phyloP scores from a whole-genome alignment of 2,329 filamentous ascomycete genomes.

The Epichloe scottii region DNA sequence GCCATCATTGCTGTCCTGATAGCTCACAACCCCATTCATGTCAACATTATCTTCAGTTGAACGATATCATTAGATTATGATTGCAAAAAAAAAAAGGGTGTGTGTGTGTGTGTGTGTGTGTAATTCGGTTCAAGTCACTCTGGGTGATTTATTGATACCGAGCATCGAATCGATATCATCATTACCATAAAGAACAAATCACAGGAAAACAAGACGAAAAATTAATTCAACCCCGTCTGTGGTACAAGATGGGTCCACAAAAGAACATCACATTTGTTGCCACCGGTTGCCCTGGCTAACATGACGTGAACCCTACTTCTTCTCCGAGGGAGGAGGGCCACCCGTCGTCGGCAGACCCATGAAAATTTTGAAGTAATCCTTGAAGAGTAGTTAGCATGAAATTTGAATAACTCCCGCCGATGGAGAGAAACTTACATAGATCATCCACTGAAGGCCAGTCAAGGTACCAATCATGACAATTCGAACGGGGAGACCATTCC shows the following conservation, averaged over 20 bases:
- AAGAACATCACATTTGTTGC: background rate
- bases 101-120: too few species aligned
- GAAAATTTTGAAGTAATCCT: slow-evolving; percentile 82
- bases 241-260: background rate
- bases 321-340: slow-evolving; percentile 45
- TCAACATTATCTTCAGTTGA: too few species aligned
- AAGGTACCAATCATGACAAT: slow-evolving; percentile 83
- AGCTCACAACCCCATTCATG: too few species aligned
- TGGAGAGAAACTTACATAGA: slow-evolving; percentile 49
- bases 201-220: background rate
- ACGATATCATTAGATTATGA: too few species aligned
- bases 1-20: too few species aligned
- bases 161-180: too few species aligned
- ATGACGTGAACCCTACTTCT: slow-evolving; percentile 20
- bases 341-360: slow-evolving; percentile 80
- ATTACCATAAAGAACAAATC: background rate
- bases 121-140: too few species aligned
- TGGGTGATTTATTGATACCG: too few species aligned
- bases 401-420: slow-evolving; percentile 4
- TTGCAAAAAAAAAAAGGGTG: too few species aligned
- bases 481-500: slow-evolving; percentile 74
- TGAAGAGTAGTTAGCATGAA: slow-evolving; percentile 11
- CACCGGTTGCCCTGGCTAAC: background rate
- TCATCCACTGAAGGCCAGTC: slow-evolving; percentile 88
- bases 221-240: background rate